Evolutionary conservation across 2,329 filamentous ascomycete genomes (phyloP), one percentile per base, ranked within the genome.

Genomic region (Neobulgaria alba): DNA sequence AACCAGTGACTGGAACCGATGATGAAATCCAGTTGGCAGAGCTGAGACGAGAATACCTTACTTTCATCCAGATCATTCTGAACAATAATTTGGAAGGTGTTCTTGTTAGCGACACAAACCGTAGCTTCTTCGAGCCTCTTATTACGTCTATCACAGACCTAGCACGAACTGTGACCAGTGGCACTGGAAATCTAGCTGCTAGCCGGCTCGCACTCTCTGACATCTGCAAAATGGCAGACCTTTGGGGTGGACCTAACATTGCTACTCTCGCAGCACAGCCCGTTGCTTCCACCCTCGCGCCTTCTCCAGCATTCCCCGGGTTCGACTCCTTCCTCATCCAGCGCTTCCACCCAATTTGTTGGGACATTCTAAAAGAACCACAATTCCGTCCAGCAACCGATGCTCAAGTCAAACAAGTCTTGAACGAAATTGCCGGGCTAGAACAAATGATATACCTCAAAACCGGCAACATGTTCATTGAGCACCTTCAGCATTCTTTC

Each of bases 21-120:
- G 92, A 98, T 57, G 88, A 95, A 63, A 93, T 98, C 45, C 89
- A 98, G 62, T 75, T 96, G 39, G 82, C 78, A 12, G 92, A 96
- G 63, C 71, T 98, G 46, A 84, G 90, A 52, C 77, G 87, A 49
- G 90, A 98, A 59, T 98, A 95, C 56, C 72, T 98, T n/a, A 87
- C 88, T 41, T 96, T 98, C 62, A 68, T 98, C 48, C 77, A 88
- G 37, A 82, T 94, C 42, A 88, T 98, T 44, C 66, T 98, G 29
- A 86, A 86, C 60, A 93, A 98, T 58, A 85, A 93, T 41, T 76
- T 98, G 3, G 87, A 85, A 8, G 77, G 81, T 18, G 87, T 96
- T 10, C 79, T 98, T 31, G 83, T 98, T 49, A 95, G 87, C 57
- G 80, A 86, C 57, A 73, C 79, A 8, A 98, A 98, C 64, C 90